Base-by-base conservation (phyloP, 176 grass and related monocot species). In the Bromus sterilis region DNA sequence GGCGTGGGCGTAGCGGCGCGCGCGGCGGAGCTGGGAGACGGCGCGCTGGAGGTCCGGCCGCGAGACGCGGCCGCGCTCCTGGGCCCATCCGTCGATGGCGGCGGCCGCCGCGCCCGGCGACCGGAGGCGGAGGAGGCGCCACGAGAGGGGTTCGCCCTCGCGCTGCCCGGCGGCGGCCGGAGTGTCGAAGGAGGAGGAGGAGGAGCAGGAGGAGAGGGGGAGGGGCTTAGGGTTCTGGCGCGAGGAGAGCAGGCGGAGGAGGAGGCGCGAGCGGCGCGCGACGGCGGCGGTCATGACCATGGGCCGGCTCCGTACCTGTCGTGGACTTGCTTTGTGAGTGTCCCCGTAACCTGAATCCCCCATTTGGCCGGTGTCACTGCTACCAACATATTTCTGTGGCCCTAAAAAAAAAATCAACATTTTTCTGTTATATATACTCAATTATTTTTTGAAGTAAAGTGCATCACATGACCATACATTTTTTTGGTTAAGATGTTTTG, bases 1-100 rank as follows among this genome's bases (percentile, higher is more conserved):
- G 32, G 93, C 90, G 46, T 92, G 87, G 69, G 86, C 48, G 63
- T 95, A 88, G 59, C 93, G 87, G 29, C 76, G 65, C 14, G 78
- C 74, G 42, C 75, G 83, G 30, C 73, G 83, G 55, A 95, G 90
- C 66, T 34, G 78, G 58, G 11, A 18, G 51, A 89, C 15, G 41
- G 82, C 86, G 16, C 68, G 26, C 9, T 83, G 87, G 63, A 92
- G 82, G 32, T 86, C 90, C 24, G 75, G 48, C 62, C 32, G 63
- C 56, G 66, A 80, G 21, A 95, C 36, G 68, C 61, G 67, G 58
- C 58, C 30, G n/a, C 82, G 87, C 11, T 43, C 62, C 71, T 34
- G 78, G 59, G 84, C 75, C 87, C 93, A 95, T 53, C 69, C 74
- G 34, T 95, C 78, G 24, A 92, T 9, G 26, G 42, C 13, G 9